Conservation (phyloP, 768 basidiomycete species). For the Auricularia auricula-judae region DNA sequence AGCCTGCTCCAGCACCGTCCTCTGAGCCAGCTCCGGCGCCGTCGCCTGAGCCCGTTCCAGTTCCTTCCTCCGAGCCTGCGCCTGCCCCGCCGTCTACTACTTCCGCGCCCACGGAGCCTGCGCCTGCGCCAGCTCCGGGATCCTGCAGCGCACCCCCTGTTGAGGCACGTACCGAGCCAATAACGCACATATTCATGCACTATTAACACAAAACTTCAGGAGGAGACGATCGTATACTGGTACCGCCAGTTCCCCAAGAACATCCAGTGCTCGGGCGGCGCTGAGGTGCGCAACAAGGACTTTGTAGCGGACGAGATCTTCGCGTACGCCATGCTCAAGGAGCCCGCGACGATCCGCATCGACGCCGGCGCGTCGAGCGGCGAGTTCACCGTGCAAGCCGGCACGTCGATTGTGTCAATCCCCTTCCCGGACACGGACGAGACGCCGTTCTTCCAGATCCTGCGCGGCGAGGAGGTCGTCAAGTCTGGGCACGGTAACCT, state of each 20-base stretch:
- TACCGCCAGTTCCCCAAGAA: constrained; percentile 2
- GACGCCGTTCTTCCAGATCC: constrained; percentile 8
- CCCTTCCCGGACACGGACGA: constrained; percentile 6
- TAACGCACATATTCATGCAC: background rate
- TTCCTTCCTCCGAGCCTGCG: background rate
- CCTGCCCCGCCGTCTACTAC: background rate
- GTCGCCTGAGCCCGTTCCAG: background rate
- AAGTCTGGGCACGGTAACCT: constrained; percentile 2
- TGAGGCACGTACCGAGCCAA: background rate
- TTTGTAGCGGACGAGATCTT: constrained; percentile 6
- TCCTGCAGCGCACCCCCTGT: background rate
- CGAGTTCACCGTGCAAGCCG: background rate
- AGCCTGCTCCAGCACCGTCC: background rate
- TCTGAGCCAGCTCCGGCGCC: background rate
- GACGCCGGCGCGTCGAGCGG: constrained; percentile 4
- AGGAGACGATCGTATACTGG: constrained; percentile 3
- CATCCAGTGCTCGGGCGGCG: constrained; percentile 1
- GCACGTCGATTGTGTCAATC: constrained; percentile 2
- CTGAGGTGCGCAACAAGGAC: background rate
- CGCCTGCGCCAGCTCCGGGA: background rate
- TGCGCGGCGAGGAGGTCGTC: background rate
- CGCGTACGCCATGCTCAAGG: constrained; percentile 1
- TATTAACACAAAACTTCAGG: background rate
- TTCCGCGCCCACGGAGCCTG: background rate
- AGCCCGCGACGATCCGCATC: constrained; percentile 2